Evolutionary conservation across 148 eudicot species (phyloP), one percentile per base, ranked within the genome.

Genomic region (Beta vulgaris): DNA sequence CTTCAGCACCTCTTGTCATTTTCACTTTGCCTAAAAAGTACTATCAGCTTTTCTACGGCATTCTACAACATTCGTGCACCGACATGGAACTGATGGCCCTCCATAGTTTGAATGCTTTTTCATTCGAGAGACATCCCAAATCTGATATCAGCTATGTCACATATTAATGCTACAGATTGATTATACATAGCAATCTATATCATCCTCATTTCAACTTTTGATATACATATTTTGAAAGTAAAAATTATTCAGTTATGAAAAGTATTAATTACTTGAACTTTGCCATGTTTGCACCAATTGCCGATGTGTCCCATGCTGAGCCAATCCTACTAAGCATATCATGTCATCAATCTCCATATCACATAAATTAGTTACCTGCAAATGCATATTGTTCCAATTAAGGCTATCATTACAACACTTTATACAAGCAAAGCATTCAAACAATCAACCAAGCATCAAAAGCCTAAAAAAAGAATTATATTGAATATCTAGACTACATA

Each of bases 281-380:
- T 88, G 43, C 98, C 96, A 69, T 79, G 82, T 83, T 86, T 21
- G 93, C 87, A 69, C 98, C 96, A 67, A 93, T 85, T 42, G 98
- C 98, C 59, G 85, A 83, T 88, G 88, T 26, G 94, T 84, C 67
- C 98, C 94, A 12, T 92, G 88, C 69, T 88, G 91, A 68, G 98
- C 96, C 98, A 93, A 93, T 64, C 93, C 96, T 65, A 93, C 98
- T 23, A 93, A 93, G 78, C 98, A 89, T 9, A 93, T 93, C 73
- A 85, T 91, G 74, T 93, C 96, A 74, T 93, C 98, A 62, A 73
- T 46, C 64, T 96, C 98, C 83, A 93, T 79, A 62, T 93, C 98
- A 78, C 96, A 93, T 76, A 93, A 80, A 77, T 93, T 93, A 25
- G 93, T 90, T 63, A 89, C 96, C 98, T 90, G 86, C 72, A 75